These are phyloP conservation scores for Boletus pseudopeckii DNA, from an alignment of 768 basidiomycete genomes.

Conservation along the genomic window DNA sequence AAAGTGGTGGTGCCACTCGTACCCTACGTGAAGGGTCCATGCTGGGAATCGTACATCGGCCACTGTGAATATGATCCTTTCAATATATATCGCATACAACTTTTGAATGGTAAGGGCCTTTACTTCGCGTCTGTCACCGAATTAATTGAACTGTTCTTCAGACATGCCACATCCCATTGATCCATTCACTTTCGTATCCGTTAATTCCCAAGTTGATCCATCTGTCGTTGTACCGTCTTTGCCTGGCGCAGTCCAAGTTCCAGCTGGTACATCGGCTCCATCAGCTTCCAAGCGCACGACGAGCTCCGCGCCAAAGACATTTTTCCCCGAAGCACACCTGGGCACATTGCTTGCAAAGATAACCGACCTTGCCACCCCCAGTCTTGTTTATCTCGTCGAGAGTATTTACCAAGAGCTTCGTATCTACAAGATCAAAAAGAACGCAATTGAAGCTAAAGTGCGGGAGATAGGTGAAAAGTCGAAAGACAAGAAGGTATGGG, in stretches of 20 bases:
- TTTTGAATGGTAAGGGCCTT: conserved; percentile 73
- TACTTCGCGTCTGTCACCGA: background rate
- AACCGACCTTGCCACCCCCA: conserved; percentile 54
- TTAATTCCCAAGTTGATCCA: conserved; percentile 22
- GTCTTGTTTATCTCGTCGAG: conserved; percentile 65
- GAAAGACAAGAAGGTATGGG: conserved; percentile 71
- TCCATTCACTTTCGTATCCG: conserved; percentile 72
- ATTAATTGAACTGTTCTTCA: conserved; percentile 27
- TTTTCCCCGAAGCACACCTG: conserved; percentile 68
- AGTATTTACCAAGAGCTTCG: conserved; percentile 68
- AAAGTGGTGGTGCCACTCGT: conserved; percentile 76
- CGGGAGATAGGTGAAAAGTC: conserved; percentile 74
- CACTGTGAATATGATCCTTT: conserved; percentile 68
- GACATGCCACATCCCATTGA: conserved; percentile 72
- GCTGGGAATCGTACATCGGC: conserved; percentile 71
- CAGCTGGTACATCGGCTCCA: conserved; percentile 12
- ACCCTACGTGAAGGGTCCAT: conserved; percentile 79
- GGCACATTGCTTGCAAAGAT: conserved; percentile 63
- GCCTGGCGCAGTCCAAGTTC: conserved; percentile 34
- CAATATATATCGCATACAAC: conserved; percentile 68
- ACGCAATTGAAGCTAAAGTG: conserved; percentile 77
- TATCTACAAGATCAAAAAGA: conserved; percentile 75
- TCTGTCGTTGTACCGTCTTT: conserved; percentile 48
- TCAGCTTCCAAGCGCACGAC: conserved; percentile 29
- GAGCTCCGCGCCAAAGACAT: conserved; percentile 43